Conservation (phyloP, 108 stramenopile genomes). For the Nannochloropsis salina region DNA sequence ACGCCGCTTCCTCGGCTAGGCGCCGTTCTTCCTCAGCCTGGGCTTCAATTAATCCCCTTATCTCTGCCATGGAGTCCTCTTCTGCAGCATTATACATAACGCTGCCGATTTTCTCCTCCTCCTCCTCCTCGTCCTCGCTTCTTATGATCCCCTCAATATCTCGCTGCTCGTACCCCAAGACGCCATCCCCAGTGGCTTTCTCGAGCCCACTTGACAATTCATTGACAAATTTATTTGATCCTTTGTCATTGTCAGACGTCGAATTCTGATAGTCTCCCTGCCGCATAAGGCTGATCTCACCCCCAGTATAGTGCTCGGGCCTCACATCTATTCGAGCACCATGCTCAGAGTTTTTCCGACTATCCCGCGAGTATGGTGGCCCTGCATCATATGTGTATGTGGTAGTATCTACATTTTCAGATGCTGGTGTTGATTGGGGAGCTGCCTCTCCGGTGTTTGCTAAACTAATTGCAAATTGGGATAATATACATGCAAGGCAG, state of each 20-base stretch:
- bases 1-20: neutral
- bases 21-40: neutral
- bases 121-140: neutral
- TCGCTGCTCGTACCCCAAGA: too few relatives aligned
- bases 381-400: neutral
- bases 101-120: neutral
- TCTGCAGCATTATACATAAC: neutral
- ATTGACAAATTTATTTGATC: too few relatives aligned
- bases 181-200: too few relatives aligned
- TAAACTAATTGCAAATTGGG: too few relatives aligned
- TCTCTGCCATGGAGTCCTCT: neutral
- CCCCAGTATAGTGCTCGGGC: neutral
- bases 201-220: too few relatives aligned
- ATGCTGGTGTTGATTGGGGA: too few relatives aligned
- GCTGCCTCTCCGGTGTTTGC: too few relatives aligned
- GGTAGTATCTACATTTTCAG: neutral
- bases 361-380: neutral
- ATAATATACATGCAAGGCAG: too few relatives aligned
- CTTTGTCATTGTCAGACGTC: too few relatives aligned
- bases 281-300: neutral
- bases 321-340: neutral
- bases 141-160: neutral
- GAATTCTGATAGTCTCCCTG: too few relatives aligned
- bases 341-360: neutral
- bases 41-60: neutral